Evolutionary conservation across 2,329 filamentous ascomycete genomes (phyloP).

Genomic region (Penicillium sp.): DNA sequence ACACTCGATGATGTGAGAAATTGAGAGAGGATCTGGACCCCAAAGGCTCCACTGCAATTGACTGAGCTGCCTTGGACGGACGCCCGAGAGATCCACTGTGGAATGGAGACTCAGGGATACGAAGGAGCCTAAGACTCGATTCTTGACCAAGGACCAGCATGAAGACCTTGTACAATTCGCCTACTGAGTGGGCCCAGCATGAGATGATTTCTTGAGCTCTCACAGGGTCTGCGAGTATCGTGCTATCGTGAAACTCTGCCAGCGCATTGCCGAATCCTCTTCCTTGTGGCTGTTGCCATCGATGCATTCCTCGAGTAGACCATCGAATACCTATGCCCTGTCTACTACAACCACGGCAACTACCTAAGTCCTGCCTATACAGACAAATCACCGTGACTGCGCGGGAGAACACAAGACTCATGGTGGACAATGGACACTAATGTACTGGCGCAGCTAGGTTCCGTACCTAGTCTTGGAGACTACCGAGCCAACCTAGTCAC

Average conservation of each 20-base stretch:
- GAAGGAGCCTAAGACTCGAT: not conserved
- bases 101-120: not conserved
- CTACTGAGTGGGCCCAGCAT: not conserved
- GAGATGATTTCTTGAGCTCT: conserved; percentile 1
- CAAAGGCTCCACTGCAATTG: not conserved
- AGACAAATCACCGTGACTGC: too few species aligned
- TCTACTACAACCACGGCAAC: too few species aligned
- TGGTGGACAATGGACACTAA: too few species aligned
- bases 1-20: not conserved
- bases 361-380: too few species aligned
- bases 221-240: not conserved
- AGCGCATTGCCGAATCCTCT: not conserved
- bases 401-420: too few species aligned
- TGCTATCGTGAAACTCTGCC: not conserved
- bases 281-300: not conserved
- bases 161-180: not conserved
- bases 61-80: not conserved
- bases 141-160: not conserved
- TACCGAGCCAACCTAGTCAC: too few species aligned
- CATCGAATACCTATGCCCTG: too few species aligned
- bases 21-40: not conserved
- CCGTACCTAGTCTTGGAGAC: too few species aligned
- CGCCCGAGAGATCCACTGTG: conserved; percentile 3
- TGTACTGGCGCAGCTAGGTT: too few species aligned
- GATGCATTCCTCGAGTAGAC: not conserved